Evolutionary conservation across 2,329 filamentous ascomycete genomes (phyloP), one percentile per base, ranked within the genome.

Genomic region (Neonectria ditissima): DNA sequence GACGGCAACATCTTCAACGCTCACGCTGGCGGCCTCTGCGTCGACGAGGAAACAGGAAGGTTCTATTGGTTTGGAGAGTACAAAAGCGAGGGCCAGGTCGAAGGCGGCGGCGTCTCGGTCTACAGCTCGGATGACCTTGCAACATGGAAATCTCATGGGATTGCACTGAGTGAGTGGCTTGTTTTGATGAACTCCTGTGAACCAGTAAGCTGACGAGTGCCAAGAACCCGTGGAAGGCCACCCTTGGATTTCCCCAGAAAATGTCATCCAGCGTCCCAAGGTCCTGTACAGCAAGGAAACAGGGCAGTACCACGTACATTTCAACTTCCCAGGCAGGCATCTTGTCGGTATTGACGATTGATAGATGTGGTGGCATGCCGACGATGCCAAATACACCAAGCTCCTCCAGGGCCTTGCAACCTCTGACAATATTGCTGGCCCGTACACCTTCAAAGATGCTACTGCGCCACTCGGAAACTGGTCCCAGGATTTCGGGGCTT

Each of bases 11-110:
- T 88, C 13, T 83, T 89, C 56, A 89, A 88, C 55, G 87, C 87
- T 1, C 87, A 90, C 71, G 88, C 87, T 1, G 87, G 87, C 1
- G 83, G 83, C 13, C 78, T 90, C 7, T 82, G 82, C 0, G 73
- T 85, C 0, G 86, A 89, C 43, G 75, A 83, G 41, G 80, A 81
- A 5, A 81, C 81, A 0, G 83, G 83, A 16, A 85, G 81, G 63
- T 90, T 87, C 73, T 89, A 83, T 76, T 84, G 83, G 81, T 89
- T 89, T 59, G 87, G 87, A 37, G 87, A 90, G 71, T 85, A 88
- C 76, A 90, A 90, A 76, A 76, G 81, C 11, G 74, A 89, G 67
- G 86, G 82, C 0, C 85, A 87, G 65, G 80, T 80, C 8, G 87
- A 90, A 69, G 87, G 87, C 10, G 87, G 86, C 0, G 87, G 87